Evolutionary conservation across 1,139 yeast genomes (phyloP).

Genomic region (Yamadazyma songkhlaensis): DNA sequence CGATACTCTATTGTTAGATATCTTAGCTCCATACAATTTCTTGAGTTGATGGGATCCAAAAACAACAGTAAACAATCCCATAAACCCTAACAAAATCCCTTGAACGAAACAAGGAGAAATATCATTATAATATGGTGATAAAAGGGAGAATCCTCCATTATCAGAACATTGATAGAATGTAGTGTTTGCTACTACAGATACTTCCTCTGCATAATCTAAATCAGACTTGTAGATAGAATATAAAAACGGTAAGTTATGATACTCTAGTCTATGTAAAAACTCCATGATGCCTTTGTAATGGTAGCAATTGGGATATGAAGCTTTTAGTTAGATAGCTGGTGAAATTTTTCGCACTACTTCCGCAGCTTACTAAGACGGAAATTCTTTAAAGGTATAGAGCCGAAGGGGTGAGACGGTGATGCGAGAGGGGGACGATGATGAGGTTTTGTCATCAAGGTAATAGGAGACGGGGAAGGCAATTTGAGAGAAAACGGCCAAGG

Average conservation of each 20-base stretch:
- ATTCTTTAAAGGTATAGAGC: no score
- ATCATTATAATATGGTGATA: constrained; percentile 57
- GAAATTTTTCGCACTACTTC: no score
- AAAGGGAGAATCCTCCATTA: constrained; percentile 74
- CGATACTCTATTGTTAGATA: constrained; percentile 31
- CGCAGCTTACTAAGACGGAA: no score
- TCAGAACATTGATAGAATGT: constrained; percentile 12
- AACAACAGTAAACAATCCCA: constrained; percentile 52
- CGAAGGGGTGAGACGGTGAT: no score
- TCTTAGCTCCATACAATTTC: constrained; percentile 29
- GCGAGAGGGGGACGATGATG: no score
- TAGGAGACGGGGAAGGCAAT: no score
- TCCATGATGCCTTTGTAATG: constrained; percentile 14
- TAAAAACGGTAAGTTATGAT: constrained; percentile 13
- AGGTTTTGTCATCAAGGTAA: no score
- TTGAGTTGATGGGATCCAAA: constrained; percentile 50
- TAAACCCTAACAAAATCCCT: constrained; percentile 56
- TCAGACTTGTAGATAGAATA: constrained; percentile 2
- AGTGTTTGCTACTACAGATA: not conserved
- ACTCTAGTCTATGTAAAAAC: constrained; percentile 12
- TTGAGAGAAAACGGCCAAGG: no score
- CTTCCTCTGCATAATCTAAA: not conserved
- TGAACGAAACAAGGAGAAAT: constrained; percentile 82
- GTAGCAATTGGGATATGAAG: no score
- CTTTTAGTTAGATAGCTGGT: no score